Conservation (phyloP, 768 basidiomycete species). For the Pleurotus tuber-regium region DNA sequence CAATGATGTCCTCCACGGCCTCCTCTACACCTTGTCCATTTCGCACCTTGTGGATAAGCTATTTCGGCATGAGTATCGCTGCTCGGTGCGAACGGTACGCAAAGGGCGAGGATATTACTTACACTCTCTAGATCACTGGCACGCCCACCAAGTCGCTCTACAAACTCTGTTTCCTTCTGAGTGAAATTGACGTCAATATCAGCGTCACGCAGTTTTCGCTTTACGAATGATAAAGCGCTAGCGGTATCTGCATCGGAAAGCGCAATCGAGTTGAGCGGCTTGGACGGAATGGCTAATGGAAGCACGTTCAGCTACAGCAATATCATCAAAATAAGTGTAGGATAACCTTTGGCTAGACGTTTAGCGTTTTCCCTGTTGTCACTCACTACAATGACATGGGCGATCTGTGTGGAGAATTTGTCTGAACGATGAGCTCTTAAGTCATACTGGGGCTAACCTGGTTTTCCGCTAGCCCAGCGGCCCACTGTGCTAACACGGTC, state of each 20-base stretch:
- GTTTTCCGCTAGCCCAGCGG: conserved; percentile 75
- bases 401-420: conserved; percentile 49
- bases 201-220: conserved; percentile 67
- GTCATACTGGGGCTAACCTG: conserved; percentile 42
- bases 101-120: conserved; percentile 25
- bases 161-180: conserved; percentile 47
- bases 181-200: conserved; percentile 54
- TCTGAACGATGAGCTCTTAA: neutral
- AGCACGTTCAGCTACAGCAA: neutral
- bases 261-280: conserved; percentile 74
- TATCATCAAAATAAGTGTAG: neutral
- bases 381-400: conserved; percentile 88
- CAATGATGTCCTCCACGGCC: conserved; percentile 89
- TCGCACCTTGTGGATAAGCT: conserved; percentile 86
- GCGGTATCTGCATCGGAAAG: conserved; percentile 82
- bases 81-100: neutral
- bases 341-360: conserved; percentile 72
- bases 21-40: conserved; percentile 70
- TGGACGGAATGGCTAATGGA: conserved; percentile 71
- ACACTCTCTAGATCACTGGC: conserved; percentile 88
- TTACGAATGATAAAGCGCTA: conserved; percentile 79
- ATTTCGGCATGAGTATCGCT: neutral
- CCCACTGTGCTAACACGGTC: conserved; percentile 80
- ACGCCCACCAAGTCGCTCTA: conserved; percentile 84
- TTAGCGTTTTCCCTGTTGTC: conserved; percentile 89